Conservation (phyloP, 1,284 basidiomycete genomes). For the Termitomyces sp. region DNA sequence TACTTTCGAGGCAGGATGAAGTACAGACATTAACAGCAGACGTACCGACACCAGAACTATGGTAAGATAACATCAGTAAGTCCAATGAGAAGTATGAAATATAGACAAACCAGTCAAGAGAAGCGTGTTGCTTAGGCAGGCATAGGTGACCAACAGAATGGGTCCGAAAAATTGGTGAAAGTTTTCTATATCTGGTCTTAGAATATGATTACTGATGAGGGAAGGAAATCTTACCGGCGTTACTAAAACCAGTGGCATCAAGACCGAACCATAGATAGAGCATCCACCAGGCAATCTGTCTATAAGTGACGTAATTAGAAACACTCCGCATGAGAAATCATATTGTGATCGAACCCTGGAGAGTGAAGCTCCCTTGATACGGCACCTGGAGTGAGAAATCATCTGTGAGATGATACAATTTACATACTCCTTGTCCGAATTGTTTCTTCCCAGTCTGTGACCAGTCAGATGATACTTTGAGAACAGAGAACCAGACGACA, state of each 20-base stretch:
- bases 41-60: slow-evolving; percentile 74
- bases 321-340: background rate
- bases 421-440: slow-evolving; percentile 40
- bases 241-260: slow-evolving; percentile 80
- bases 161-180: slow-evolving; percentile 88
- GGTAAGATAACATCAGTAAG: background rate
- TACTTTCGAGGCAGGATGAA: background rate
- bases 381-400: background rate
- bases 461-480: background rate
- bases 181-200: slow-evolving; percentile 34
- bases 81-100: slow-evolving; percentile 1
- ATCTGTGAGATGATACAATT: background rate
- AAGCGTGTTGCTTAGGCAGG: slow-evolving; percentile 84
- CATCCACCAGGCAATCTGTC: slow-evolving; percentile 87
- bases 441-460: slow-evolving; percentile 53
- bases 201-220: background rate
- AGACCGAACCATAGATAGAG: slow-evolving; percentile 86
- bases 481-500: slow-evolving; percentile 27
- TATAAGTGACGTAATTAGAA: slow-evolving; percentile 21
- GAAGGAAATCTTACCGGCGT: slow-evolving; percentile 52
- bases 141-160: slow-evolving; percentile 81
- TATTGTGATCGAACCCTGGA: background rate
- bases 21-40: slow-evolving; percentile 4
- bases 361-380: background rate
- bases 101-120: slow-evolving; percentile 62